A percentile compares a stretch with the other conserved stretches of the same genome.
These are phyloP conservation scores for Xanthoceras sorbifolium DNA, from an alignment of 345 rosid species.

Conservation along the genomic window DNA sequence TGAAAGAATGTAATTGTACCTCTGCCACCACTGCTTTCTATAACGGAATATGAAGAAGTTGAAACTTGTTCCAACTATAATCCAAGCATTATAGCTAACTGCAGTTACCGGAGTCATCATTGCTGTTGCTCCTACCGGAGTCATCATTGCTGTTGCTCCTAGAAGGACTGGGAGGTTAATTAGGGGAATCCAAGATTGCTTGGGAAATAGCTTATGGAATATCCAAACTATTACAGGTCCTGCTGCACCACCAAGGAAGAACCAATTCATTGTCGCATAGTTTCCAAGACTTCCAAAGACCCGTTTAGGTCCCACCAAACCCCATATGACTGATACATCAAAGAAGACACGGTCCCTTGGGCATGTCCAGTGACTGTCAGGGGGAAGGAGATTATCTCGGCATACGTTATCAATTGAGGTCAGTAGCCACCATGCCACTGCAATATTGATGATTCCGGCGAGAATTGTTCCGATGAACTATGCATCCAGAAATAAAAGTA, in stretches of 20 bases:
- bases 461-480: slow-evolving; percentile 85
- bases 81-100: slow-evolving; percentile 74
- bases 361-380: slow-evolving; percentile 87
- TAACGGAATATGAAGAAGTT: slow-evolving; percentile 79
- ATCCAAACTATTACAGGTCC: slow-evolving; percentile 79
- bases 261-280: slow-evolving; percentile 81
- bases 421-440: slow-evolving; percentile 89
- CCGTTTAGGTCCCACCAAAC: slow-evolving; percentile 76
- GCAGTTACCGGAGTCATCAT: slow-evolving; percentile 85
- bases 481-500: background rate
- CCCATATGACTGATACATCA: slow-evolving; percentile 94
- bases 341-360: slow-evolving; percentile 84
- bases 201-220: slow-evolving; percentile 73
- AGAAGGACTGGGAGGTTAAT: slow-evolving; percentile 88
- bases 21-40: slow-evolving; percentile 83
- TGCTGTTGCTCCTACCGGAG: no score
- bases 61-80: slow-evolving; percentile 75
- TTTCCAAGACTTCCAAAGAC: slow-evolving; percentile 76
- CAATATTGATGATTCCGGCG: slow-evolving; percentile 75
- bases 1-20: slow-evolving; percentile 82
- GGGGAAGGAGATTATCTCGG: slow-evolving; percentile 71
- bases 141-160: slow-evolving; percentile 84
- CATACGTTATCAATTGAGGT: slow-evolving; percentile 71
- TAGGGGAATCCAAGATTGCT: slow-evolving; percentile 77
- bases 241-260: slow-evolving; percentile 75